phyloP scores from a whole-genome alignment of 2,329 filamentous ascomycete genomes.

The Trichoderma atrobrunneum region DNA sequence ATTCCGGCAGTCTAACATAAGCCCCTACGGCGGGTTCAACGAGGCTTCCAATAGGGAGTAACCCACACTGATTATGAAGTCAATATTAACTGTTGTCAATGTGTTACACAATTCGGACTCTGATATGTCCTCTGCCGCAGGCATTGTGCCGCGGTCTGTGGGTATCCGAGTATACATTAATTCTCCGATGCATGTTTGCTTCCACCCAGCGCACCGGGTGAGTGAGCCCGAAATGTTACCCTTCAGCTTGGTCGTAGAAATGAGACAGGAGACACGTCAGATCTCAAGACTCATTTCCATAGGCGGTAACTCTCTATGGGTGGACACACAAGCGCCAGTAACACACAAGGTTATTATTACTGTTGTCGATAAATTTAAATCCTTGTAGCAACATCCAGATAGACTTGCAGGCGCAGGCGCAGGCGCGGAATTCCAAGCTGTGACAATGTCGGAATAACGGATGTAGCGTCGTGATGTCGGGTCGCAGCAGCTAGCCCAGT shows the following conservation, averaged over 20 bases:
- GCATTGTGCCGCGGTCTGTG: neutral
- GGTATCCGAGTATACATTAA: neutral
- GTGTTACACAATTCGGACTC: neutral
- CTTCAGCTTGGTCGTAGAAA: neutral
- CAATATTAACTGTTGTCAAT: neutral
- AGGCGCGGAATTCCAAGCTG: neutral
- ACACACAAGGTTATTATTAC: neutral
- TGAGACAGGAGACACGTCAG: neutral
- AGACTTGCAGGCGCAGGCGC: neutral
- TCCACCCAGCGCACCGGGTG: neutral
- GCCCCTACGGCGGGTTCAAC: too few species aligned
- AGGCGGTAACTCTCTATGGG: neutral
- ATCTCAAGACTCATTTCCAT: neutral
- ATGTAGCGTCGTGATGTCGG: neutral
- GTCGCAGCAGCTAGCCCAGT: neutral
- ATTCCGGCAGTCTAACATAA: neutral
- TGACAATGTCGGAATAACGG: neutral
- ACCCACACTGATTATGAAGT: neutral
- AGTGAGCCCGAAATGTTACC: neutral
- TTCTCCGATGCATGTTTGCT: conserved; percentile 21
- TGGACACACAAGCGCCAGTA: neutral
- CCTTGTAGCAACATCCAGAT: neutral
- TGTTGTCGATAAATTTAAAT: neutral
- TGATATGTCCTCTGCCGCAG: conserved; percentile 6
- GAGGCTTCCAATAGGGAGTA: neutral